Base-by-base conservation (phyloP, 1,284 basidiomycete species). In the Apiotrichum domesticum region DNA sequence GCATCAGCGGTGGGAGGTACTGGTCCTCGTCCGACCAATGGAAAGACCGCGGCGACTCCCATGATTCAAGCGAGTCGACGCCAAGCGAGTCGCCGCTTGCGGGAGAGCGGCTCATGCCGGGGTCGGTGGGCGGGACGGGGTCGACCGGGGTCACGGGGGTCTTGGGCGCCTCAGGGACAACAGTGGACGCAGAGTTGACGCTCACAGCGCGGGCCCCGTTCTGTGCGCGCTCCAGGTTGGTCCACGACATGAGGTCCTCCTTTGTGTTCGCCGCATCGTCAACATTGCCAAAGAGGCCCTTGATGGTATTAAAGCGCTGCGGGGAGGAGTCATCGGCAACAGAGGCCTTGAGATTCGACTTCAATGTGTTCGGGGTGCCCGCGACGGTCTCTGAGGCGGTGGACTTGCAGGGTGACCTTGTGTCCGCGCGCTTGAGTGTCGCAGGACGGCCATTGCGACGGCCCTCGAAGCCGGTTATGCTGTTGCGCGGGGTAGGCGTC, bases 1-100 rank as follows among this genome's bases (percentile, higher is more conserved):
- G 47, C 54, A 54, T 47, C 6, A 62, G 32, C 5, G 61, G 61
- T 5, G 53, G 49, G 10, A 62, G 52, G 55, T 62, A 62, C 29
- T 66, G 63, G 39, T 69, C 65, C 52, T 77, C 74, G 39, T 64
- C 71, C 9, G 72, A 74, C 76, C 76, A 77, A 46, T 70, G 69
- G 66, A 77, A 75, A 3, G 70, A 72, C 21, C 63, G 63, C 34
- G 63, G 62, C 29, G 66, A 69, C 54, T 76, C 73, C 74, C 75
- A 77, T 54, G 73, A 75, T 9, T 59, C 57, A 21, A 58, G 45
- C 14, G 57, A 58, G 29, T 29, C 29, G 3, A 29, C 29, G 29
- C 29, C 57, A 21, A 58, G 45, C 21, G 57, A 58, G 42, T 53
- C 40, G 44, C 51, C 51, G 34, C 42, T 49, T 33, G 33, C 33